Evolutionary conservation across 2,329 filamentous ascomycete species (phyloP).

Genomic region (Ceratocystis lukuohia): DNA sequence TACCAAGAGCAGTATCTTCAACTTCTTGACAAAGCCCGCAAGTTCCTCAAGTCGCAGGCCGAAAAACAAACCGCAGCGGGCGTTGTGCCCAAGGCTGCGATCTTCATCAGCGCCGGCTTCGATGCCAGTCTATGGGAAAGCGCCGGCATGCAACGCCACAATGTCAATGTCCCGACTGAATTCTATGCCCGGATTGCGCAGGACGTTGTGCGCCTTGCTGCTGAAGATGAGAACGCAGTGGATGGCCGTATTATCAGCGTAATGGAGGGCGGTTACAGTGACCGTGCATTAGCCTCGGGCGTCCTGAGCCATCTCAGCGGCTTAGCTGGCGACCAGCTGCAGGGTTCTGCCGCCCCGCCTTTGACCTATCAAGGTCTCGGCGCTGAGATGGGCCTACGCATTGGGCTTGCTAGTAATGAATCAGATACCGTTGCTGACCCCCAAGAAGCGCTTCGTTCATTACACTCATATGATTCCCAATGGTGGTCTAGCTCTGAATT

Average conservation of each 20-base stretch:
- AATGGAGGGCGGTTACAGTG: conserved; percentile 89
- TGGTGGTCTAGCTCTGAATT: conserved; percentile 61
- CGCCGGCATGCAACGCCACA: conserved; percentile 85
- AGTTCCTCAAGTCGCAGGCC: conserved; percentile 62
- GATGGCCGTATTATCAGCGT: conserved; percentile 85
- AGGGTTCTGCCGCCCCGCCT: conserved; percentile 22
- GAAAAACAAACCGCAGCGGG: conserved; percentile 46
- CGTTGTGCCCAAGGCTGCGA: conserved; percentile 61
- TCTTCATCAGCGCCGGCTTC: conserved; percentile 92
- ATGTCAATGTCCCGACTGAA: conserved; percentile 88
- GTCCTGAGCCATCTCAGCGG: conserved; percentile 83
- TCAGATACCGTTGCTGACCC: neutral
- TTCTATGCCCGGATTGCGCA: conserved; percentile 88
- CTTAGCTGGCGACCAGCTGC: conserved; percentile 45
- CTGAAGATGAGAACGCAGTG: conserved; percentile 62
- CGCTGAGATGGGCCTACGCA: conserved; percentile 44
- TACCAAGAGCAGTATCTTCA: conserved; percentile 68
- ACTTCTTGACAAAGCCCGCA: conserved; percentile 67
- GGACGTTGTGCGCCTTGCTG: conserved; percentile 69
- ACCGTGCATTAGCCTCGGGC: conserved; percentile 76
- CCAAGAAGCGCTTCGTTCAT: conserved; percentile 22
- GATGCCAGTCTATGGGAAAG: conserved; percentile 95
- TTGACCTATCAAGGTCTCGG: conserved; percentile 32
- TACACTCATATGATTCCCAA: conserved; percentile 45
- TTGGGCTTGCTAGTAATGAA: conserved; percentile 25